Conservation (phyloP, 805 yeast genomes). For the Metschnikowia reukaufii region DNA sequence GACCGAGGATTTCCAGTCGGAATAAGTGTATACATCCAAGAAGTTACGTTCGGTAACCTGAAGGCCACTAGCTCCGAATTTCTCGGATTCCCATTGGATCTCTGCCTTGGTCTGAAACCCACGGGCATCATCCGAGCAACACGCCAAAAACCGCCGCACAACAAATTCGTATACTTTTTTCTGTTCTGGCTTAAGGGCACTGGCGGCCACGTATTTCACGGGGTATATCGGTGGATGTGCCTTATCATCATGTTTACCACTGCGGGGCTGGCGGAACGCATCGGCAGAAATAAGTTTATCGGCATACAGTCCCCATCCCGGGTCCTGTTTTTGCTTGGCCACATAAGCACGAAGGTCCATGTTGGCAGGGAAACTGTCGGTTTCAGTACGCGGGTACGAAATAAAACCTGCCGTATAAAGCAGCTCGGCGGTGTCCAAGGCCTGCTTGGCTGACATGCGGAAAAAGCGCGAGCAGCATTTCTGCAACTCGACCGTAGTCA, state of each 20-base stretch:
- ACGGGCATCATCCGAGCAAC: slow-evolving; percentile 87
- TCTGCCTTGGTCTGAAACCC: slow-evolving; percentile 67
- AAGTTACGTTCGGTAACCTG: slow-evolving; percentile 73
- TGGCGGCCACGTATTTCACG: slow-evolving; percentile 45
- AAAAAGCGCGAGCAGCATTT: slow-evolving; percentile 76
- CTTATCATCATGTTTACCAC: slow-evolving; percentile 83
- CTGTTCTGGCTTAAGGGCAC: slow-evolving; percentile 43
- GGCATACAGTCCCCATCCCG: slow-evolving; percentile 76
- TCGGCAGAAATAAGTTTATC: slow-evolving; percentile 30
- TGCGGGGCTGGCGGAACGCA: slow-evolving; percentile 65
- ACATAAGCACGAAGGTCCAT: slow-evolving; percentile 71
- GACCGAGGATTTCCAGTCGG: slow-evolving; percentile 70
- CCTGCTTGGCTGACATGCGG: slow-evolving; percentile 74
- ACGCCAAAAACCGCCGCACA: slow-evolving; percentile 81
- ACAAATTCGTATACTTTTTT: slow-evolving; percentile 82
- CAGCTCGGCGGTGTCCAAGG: slow-evolving; percentile 76
- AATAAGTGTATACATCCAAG: slow-evolving; percentile 76
- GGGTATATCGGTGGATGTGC: slow-evolving; percentile 99
- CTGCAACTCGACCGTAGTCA: slow-evolving; percentile 92
- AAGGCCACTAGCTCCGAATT: slow-evolving; percentile 71
- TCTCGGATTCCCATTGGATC: slow-evolving; percentile 76
- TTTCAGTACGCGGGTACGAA: slow-evolving; percentile 97
- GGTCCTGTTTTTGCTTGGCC: slow-evolving; percentile 54
- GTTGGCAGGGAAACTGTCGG: slow-evolving; percentile 75
- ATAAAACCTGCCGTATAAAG: slow-evolving; percentile 82